Evolutionary conservation across 345 rosid species (phyloP).

Genomic region (Capsella bursapastoris): DNA sequence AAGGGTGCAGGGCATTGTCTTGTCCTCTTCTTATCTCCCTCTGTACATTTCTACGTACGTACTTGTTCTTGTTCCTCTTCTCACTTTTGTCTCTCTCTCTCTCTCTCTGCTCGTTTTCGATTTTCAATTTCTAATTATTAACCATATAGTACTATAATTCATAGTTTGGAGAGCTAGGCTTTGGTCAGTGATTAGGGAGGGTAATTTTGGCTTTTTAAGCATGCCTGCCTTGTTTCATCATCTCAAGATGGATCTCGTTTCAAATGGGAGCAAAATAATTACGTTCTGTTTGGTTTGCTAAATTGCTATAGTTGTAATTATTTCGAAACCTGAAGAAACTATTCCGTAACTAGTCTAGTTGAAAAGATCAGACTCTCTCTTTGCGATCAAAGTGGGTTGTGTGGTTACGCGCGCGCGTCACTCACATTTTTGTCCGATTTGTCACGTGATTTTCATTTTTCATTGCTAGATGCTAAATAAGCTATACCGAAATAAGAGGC

Average conservation of each 20-base stretch:
- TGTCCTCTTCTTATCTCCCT: constrained; percentile 46
- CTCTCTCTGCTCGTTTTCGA: background rate
- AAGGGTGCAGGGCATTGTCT: constrained; percentile 42
- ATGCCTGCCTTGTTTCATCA: constrained; percentile 9
- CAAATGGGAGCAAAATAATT: background rate
- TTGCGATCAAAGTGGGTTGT: background rate
- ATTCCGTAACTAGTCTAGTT: constrained; percentile 16
- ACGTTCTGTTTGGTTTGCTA: background rate
- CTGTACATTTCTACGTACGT: constrained; percentile 46
- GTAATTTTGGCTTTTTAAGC: background rate
- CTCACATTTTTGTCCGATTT: constrained; percentile 30
- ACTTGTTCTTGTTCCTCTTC: constrained; percentile 43
- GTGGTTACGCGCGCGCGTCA: constrained; percentile 7
- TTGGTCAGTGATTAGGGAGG: constrained; percentile 24
- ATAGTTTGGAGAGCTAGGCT: background rate
- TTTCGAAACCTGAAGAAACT: background rate
- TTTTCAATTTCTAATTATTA: background rate
- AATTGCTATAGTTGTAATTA: constrained; percentile 7
- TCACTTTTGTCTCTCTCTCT: constrained; percentile 36
- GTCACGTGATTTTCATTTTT: constrained; percentile 25
- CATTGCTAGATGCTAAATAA: background rate
- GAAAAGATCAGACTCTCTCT: constrained; percentile 4
- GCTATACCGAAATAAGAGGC: constrained; percentile 1
- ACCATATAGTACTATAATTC: background rate
- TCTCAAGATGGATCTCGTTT: constrained; percentile 7